A percentile compares a stretch with the other conserved stretches of the same genome.
Conservation (phyloP, 2,329 filamentous ascomycete species). For the Lithohypha guttulata region DNA sequence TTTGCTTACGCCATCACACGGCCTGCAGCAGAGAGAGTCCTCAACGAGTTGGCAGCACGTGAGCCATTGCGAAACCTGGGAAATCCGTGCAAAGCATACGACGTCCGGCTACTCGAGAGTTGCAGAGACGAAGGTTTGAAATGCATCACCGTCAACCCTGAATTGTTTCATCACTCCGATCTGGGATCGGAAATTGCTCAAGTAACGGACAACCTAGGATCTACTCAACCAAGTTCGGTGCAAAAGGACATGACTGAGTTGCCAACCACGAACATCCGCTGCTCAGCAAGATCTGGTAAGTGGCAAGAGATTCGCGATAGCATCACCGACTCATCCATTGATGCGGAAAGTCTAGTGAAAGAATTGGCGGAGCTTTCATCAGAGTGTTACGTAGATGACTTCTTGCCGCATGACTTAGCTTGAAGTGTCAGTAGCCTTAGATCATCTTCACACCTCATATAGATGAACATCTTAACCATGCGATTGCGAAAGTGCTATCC, state of each 20-base stretch:
- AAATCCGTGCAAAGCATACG: conserved; percentile 27
- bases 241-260: background rate
- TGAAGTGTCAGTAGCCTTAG: background rate
- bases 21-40: conserved; percentile 32
- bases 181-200: conserved; percentile 7
- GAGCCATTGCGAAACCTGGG: conserved; percentile 15
- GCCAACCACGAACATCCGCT: conserved; percentile 7
- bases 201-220: background rate
- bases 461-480: too few species aligned
- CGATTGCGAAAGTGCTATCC: too few species aligned
- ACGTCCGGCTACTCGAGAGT: conserved; percentile 26
- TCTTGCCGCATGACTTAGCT: background rate
- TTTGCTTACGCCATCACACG: conserved; percentile 28
- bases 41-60: conserved; percentile 17
- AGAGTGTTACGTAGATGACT: conserved; percentile 5
- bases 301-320: conserved; percentile 5
- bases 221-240: background rate
- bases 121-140: conserved; percentile 25
- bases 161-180: conserved; percentile 26
- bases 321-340: conserved; percentile 1
- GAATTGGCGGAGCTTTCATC: conserved; percentile 5
- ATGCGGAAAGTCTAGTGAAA: conserved; percentile 2
- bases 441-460: too few species aligned
- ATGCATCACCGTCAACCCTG: conserved; percentile 31
- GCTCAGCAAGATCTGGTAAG: conserved; percentile 7